phyloP scores from a whole-genome alignment of 2,329 filamentous ascomycete genomes.

The Rutstroemia sydowiana region DNA sequence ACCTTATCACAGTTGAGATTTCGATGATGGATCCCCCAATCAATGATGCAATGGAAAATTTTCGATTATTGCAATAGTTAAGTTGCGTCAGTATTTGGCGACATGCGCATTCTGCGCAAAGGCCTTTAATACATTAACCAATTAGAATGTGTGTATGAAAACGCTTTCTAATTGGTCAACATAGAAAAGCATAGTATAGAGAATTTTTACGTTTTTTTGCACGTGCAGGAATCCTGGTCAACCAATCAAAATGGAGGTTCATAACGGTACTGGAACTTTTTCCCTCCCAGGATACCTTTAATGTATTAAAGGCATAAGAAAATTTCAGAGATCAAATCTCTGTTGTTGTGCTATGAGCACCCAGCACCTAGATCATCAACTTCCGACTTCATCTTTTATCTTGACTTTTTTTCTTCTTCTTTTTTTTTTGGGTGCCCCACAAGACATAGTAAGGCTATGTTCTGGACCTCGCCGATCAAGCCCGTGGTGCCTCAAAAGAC shows the following conservation, averaged over 20 bases:
- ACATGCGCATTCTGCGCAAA: too few species aligned
- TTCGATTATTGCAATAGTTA: not conserved
- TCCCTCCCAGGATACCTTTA: too few species aligned
- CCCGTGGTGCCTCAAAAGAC: not conserved
- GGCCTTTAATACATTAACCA: too few species aligned
- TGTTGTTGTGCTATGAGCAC: slow-evolving; percentile 1
- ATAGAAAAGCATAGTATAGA: too few species aligned
- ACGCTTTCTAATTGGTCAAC: too few species aligned
- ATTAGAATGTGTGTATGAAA: too few species aligned
- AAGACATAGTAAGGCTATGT: not conserved
- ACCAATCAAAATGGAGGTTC: too few species aligned
- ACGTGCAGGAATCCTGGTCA: too few species aligned
- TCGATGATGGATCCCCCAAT: not conserved
- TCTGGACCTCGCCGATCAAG: slow-evolving; percentile 7
- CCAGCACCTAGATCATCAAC: not conserved
- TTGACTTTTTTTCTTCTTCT: not conserved
- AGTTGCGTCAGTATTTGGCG: not conserved
- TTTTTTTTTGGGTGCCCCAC: not conserved
- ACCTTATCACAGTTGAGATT: not conserved
- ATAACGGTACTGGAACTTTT: too few species aligned
- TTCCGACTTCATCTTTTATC: not conserved
- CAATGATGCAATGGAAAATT: not conserved
- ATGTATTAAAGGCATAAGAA: not conserved
- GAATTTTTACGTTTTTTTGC: too few species aligned
- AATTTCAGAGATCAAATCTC: not conserved